Base-by-base conservation (phyloP, 495 filamentous ascomycete species). In the Talaromyces nanjingensis region DNA sequence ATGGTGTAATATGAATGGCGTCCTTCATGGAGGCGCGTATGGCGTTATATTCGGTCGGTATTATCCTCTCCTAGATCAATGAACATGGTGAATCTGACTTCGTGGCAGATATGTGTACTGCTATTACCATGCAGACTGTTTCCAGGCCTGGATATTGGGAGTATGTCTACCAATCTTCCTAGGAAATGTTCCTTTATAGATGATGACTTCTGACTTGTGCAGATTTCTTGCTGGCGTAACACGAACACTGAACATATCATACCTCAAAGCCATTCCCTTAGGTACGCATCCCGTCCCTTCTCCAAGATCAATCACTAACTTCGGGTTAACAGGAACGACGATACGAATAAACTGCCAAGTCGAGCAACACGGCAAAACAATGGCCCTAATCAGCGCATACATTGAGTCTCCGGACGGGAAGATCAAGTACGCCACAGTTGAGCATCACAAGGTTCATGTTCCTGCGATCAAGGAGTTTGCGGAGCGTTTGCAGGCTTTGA, bases 391-490 rank as follows among this genome's bases (percentile, higher is more conserved):
- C 20, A 69, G 70, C 11, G 77, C 74, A 3, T 64, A 60, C 9
- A 80, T 81, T 73, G 71, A 64, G 45, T 72, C 66, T 59, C 58
- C 68, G 24, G 77, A 81, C 61, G 73, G 75, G 3, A 77, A 74
- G 52, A 69, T 65, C 0, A 67, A 72, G 4, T 80, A 74, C 62
- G 71, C 66, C 14, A 77, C 74, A 14, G 73, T 66, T 55, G 77
- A 81, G 57, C 77, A 80, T 66, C 77, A 81, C 65, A 81, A 81
- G 63, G 77, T 80, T 6, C 70, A 72, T 56, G 68, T 76, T 6
- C 59, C 59, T 52, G 72, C 77, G 18, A 75, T 71, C 52, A 34
- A 67, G 59, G 70, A 73, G 61, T 69, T 77, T 70, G 34, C 59
- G 4, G 34, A 34, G 34, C 18, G 59, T 16, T 18, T 61, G 37